Base-by-base conservation (phyloP, 179 eudicot genomes). In the Sideroxylon spinosum region DNA sequence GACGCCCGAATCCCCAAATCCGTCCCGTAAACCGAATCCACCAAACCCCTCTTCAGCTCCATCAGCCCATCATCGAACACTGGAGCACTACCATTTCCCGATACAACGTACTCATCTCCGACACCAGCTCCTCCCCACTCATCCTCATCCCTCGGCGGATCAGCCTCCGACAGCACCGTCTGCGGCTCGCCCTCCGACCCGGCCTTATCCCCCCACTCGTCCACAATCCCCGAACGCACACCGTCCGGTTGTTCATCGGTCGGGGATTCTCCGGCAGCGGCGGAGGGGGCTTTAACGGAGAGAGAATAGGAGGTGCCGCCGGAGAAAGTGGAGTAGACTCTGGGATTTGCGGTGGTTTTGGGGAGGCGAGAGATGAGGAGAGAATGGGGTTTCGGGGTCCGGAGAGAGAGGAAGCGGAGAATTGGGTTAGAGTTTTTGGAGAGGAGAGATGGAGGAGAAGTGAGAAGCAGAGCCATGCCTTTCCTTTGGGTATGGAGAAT, bases 151-250 rank as follows among this genome's bases (percentile, higher is more conserved):
- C 73, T 80, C 3, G 97, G 89, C 9, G 93, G 98, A 84, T 94
- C 98, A 2, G 95, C 76, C 0, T 74, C 88, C 3, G 90, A 62
- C 62, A 93, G 73, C 17, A 75, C 84, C 37, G 91, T 71, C 4
- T 75, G 9, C 16, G 81, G 85, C 25, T 79, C 90, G 12, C 90
- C 73, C n/a, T 91, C 94, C 14, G 89, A 87, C 46, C 79, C 89
- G 23, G 90, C 53, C 49, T 84, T 91, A 73, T 91, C 98, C 4
- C 98, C 98, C 97, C 94, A 94, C 75, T 92, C 97, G 75, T 94
- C 94, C 16, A 84, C 76, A 16, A 75, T 29, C 46, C 71, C 70
- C 37, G 74, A 8, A 25, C 59, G 63, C 63, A 20, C 60, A 55
- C 19, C 60, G 17, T 55, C 60, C 20, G 60, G 60, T 55, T 55